Conservation (phyloP, 495 filamentous ascomycete genomes). For the Trichoderma parareesei region DNA sequence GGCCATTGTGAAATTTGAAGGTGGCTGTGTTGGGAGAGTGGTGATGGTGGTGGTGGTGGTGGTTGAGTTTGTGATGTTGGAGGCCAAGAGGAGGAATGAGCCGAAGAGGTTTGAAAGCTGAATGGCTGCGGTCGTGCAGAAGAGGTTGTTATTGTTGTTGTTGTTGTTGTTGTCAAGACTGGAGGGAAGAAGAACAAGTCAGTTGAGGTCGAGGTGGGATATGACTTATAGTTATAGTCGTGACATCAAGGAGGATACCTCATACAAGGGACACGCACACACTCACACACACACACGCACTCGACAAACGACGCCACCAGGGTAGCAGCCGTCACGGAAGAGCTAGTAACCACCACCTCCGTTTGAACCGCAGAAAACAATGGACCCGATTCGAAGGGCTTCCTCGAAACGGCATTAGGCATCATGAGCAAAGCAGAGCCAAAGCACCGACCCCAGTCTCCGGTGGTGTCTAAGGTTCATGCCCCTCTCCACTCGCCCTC, state of each 20-base stretch:
- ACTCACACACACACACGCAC: no score
- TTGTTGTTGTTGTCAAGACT: background rate
- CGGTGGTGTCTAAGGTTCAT: background rate
- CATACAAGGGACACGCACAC: no score
- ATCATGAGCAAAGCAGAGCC: background rate
- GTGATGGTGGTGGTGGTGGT: background rate
- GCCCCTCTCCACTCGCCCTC: background rate
- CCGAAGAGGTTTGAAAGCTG: background rate
- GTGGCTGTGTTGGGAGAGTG: conserved; percentile 10
- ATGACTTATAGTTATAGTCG: background rate
- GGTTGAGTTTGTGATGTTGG: background rate
- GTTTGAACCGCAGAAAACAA: background rate
- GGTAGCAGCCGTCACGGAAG: no score
- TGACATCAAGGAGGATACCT: background rate
- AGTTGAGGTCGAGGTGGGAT: background rate
- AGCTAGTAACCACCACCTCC: background rate
- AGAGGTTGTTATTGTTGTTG: background rate
- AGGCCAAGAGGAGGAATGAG: background rate
- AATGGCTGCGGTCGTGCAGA: background rate
- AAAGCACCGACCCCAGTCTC: background rate
- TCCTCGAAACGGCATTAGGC: background rate
- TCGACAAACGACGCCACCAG: no score
- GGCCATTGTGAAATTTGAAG: conserved; percentile 22
- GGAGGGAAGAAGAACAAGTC: background rate
- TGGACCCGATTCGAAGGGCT: background rate